Base-by-base conservation (phyloP, 148 eudicot genomes). In the Rheum nobile region DNA sequence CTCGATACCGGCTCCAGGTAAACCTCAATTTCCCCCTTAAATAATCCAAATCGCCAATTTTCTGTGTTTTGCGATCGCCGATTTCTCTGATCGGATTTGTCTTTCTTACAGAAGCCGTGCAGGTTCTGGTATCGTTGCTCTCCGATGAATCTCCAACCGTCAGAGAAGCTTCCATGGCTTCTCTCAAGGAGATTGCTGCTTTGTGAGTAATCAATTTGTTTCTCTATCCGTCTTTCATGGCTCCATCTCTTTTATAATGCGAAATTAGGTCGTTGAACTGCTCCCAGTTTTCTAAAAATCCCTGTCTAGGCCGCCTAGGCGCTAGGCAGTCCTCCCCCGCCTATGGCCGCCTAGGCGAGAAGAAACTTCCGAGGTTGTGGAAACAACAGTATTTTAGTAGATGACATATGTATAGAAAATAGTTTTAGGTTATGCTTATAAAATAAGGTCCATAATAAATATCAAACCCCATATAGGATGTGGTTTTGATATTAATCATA, bases 71-170 rank as follows among this genome's bases (percentile, higher is more conserved):
- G 48, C 73, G 50, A 71, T 71, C 73, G 50, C 48, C 31, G 34
- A 35, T 10, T 38, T 37, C 75, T 35, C n/a, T 48, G 39, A 41
- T 75, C 21, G 31, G 37, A 29, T 50, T 17, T 74, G 28, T 76
- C 39, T 11, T 52, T 65, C 9, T 73, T 54, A 7, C 88, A 94
- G 98, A 94, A 72, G 98, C 98, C 24, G 91, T 89, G 47, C 97
- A 90, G 79, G 90, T 88, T 72, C 81, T 94, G 28, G 96, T 94
- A 0, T 81, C 85, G 17, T 82, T 85, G 71, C 83, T 94, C 21
- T 90, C 96, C 19, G 98, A 94, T 76, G 98, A 94, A n/a, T 91
- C 97, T 22, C 73, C 85, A 6, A 17, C 82, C 72, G 98, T 94
- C 80, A 83, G 88, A 72, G 87, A 87, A 80, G 93, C 98, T 57